Evolutionary conservation across 805 yeast genomes (phyloP).

Genomic region (Schwanniomyces pseudopolymorphus): DNA sequence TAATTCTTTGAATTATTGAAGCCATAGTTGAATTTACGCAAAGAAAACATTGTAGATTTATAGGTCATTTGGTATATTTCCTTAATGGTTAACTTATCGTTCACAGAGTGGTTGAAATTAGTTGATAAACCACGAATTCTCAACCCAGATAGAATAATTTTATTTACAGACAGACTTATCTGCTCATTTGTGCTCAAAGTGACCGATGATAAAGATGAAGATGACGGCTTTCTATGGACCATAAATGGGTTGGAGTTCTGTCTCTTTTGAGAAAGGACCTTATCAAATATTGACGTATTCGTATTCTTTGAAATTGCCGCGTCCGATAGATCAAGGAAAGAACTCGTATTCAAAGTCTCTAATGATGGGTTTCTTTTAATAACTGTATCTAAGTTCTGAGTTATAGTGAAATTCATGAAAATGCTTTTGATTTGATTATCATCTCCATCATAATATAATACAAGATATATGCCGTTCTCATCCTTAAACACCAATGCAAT

Average conservation of each 20-base stretch:
- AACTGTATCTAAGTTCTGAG: conserved; percentile 8
- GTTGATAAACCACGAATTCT: conserved; percentile 39
- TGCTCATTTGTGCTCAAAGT: conserved; percentile 26
- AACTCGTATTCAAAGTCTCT: conserved; percentile 1
- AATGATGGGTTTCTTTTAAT: conserved; percentile 4
- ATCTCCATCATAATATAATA: conserved; percentile 21
- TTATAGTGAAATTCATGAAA: conserved; percentile 17
- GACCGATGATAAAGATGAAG: conserved; percentile 15
- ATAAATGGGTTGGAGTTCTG: conserved; percentile 15
- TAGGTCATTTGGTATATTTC: conserved; percentile 43
- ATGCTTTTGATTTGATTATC: conserved; percentile 14
- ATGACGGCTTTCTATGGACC: conserved; percentile 5
- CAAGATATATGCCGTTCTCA: conserved; percentile 13
- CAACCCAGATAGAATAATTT: conserved; percentile 39
- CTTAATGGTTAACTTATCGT: conserved; percentile 35
- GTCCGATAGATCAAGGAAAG: conserved; percentile 3
- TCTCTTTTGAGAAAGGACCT: conserved; percentile 30
- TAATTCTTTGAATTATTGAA: conserved; percentile 16
- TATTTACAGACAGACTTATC: conserved; percentile 30
- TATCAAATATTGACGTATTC: conserved; percentile 31
- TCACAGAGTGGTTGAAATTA: conserved; percentile 16
- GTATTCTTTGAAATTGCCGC: conserved; percentile 7
- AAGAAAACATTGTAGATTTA: conserved; percentile 37
- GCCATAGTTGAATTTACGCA: conserved; percentile 34
- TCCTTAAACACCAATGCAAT: conserved; percentile 20